Conservation (phyloP, 345 rosid species). For the Barbarea vulgaris region DNA sequence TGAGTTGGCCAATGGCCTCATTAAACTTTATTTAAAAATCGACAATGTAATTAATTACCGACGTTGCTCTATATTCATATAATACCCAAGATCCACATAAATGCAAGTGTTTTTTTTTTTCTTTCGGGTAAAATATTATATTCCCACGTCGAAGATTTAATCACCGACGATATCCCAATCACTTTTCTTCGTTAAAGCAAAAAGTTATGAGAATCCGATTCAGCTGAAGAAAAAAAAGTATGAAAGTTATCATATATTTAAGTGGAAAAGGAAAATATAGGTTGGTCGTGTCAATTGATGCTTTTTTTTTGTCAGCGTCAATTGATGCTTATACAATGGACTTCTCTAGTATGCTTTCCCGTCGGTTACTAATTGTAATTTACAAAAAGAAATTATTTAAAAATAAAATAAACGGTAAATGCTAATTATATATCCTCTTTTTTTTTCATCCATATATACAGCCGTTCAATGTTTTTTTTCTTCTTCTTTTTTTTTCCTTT, state of each 20-base stretch:
- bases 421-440: background rate
- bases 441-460: background rate
- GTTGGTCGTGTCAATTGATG: conserved; percentile 8
- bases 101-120: conserved; percentile 11
- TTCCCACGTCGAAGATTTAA: conserved; percentile 13
- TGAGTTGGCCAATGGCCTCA: conserved; percentile 5
- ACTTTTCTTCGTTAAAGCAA: conserved; percentile 1
- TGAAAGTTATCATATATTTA: background rate
- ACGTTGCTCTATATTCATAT: background rate
- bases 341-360: background rate
- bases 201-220: conserved; percentile 36
- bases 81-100: conserved; percentile 25
- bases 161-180: conserved; percentile 33
- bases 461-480: background rate
- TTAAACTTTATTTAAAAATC: background rate
- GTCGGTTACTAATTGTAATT: conserved; percentile 20
- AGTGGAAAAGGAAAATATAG: background rate
- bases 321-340: conserved; percentile 1
- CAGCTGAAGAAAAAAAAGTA: background rate
- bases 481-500: background rate
- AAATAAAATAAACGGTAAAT: too few species aligned
- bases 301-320: too few species aligned
- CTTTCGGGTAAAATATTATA: background rate
- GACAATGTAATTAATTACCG: background rate
- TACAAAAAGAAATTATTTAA: too few species aligned